Base-by-base conservation (phyloP, 2,329 filamentous ascomycete genomes). In the Neophaeococcomyces aloes region DNA sequence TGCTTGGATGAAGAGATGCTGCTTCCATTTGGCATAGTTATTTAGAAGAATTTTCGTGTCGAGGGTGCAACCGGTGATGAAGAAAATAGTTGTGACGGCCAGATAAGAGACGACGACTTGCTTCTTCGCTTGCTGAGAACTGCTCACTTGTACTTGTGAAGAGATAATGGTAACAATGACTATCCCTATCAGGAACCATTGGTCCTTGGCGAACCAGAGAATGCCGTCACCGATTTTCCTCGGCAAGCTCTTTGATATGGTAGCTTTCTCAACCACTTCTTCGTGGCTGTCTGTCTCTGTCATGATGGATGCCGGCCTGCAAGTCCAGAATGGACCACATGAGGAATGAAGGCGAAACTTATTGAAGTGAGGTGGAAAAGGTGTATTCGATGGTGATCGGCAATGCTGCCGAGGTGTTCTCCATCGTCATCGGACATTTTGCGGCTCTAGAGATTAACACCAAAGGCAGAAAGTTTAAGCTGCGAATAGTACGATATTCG, bases 31-130 rank as follows among this genome's bases (percentile, higher is more conserved):
- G 44, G 70, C 68, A 46, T 76, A 69, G 53, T 84, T 81, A 40
- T 68, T 63, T 33, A 73, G 61, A 7, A 85, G 65, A 53, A 83
- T 76, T 27, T 70, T 66, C 0, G 75, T 76, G 6, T 79, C 71
- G 14, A 86, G 73, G 40, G 81, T 82, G 53, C 83, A 70, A 3
- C 81, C 81, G 44, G 79, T 83, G 51, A 84, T 70, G 45, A 85
- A 66, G 59, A 86, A 86, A 53, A 85, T 82, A 54, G 83, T 62
- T 14, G 72, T 76, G 23, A 86, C 45, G 15, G 73, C 77, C 25
- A 80, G 78, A 57, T 86, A 86, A 23, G 83, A 69, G 42, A 84
- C 63, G 7, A 67, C 61, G 11, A 63, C 67, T 37, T 68, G 61
- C 54, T 74, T 75, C 36, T 62, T 61, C 3, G 65, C 60, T 45